Evolutionary conservation across 2,329 filamentous ascomycete species (phyloP), one percentile per base, ranked within the genome.

Genomic region (Plectosphaerella cucumerina): DNA sequence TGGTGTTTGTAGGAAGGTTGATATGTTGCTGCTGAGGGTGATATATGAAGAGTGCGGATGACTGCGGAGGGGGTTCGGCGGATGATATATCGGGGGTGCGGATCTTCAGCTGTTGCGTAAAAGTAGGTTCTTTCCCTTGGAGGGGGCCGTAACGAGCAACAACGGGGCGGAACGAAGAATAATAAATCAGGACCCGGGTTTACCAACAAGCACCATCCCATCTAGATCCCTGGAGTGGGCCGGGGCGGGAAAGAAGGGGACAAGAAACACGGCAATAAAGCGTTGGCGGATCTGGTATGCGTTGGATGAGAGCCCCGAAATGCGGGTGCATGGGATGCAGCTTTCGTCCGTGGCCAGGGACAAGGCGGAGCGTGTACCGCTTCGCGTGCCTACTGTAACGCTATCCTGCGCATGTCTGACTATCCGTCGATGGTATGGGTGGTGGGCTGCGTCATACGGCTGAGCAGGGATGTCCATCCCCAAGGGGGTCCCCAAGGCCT

Each of bases 161-260:
- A 61, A 52, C 60, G 62, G 57, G 54, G 63, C 60, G 64, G 65
- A 57, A 62, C 60, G 58, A 63, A 66, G 64, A 62, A 65, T 64
- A 65, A 51, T 47, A 39, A 68, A 68, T 65, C 64, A 31, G 62
- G 65, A 63, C 58, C 60, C 53, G 54, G 53, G 52, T 51, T 47
- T 63, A 58, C 59, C 59, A 64, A 60, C 66, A 64, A 66, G 64
- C 65, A 64, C 62, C 64, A 61, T 57, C 53, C 61, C 64, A 67
- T 61, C 51, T 51, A 52, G 65, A 67, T 69, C 66, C 63, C 68
- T 47, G 54, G 58, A 60, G 68, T 70, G 69, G 69, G 60, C 58
- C 67, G 53, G 26, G 57, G 56, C 39, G 57, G 59, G 56, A 60
- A 56, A 60, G 57, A 62, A 58, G 39, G 39, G 39, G 39, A 42